Evolutionary conservation across 2,329 filamentous ascomycete species (phyloP).

Genomic region (Alternaria sp.): DNA sequence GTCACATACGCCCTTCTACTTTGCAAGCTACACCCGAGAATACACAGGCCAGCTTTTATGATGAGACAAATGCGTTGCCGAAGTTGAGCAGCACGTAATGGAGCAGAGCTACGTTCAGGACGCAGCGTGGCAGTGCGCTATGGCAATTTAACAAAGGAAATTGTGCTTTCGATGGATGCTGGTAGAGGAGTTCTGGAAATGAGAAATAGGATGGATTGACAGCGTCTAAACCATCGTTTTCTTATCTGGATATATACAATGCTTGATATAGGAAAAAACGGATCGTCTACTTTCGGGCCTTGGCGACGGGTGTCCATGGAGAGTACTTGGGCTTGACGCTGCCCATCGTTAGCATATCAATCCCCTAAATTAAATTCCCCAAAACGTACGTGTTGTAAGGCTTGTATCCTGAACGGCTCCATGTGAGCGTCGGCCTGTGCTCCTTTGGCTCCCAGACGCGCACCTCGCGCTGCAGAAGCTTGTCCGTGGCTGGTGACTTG

Average conservation of each 20-base stretch:
- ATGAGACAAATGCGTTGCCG: slow-evolving; percentile 35
- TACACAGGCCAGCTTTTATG: slow-evolving; percentile 29
- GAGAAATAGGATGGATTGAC: background rate
- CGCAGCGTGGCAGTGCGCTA: slow-evolving; percentile 29
- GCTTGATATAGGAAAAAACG: slow-evolving; percentile 27
- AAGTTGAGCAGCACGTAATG: slow-evolving; percentile 32
- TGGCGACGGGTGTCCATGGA: slow-evolving; percentile 59
- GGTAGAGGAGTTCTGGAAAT: slow-evolving; percentile 2
- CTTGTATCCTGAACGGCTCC: slow-evolving; percentile 81
- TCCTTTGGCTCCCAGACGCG: slow-evolving; percentile 79
- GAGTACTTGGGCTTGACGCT: slow-evolving; percentile 61
- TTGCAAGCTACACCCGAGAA: background rate
- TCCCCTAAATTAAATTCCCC: background rate
- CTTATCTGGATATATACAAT: slow-evolving; percentile 37
- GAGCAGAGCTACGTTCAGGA: slow-evolving; percentile 30
- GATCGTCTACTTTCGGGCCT: slow-evolving; percentile 49
- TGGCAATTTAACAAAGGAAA: slow-evolving; percentile 49
- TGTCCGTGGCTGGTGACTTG: slow-evolving; percentile 80
- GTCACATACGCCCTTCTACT: slow-evolving; percentile 7
- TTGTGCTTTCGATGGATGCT: slow-evolving; percentile 8
- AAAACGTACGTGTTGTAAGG: slow-evolving; percentile 89
- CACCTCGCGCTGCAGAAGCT: slow-evolving; percentile 70
- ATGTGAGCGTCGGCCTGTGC: slow-evolving; percentile 78
- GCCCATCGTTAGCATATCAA: slow-evolving; percentile 22
- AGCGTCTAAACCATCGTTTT: slow-evolving; percentile 6